A percentile compares a stretch with the other conserved stretches of the same genome.
These are phyloP conservation scores for Dichotomocladium elegans DNA, from an alignment of 371 early-diverging fungal species.

Conservation along the genomic window DNA sequence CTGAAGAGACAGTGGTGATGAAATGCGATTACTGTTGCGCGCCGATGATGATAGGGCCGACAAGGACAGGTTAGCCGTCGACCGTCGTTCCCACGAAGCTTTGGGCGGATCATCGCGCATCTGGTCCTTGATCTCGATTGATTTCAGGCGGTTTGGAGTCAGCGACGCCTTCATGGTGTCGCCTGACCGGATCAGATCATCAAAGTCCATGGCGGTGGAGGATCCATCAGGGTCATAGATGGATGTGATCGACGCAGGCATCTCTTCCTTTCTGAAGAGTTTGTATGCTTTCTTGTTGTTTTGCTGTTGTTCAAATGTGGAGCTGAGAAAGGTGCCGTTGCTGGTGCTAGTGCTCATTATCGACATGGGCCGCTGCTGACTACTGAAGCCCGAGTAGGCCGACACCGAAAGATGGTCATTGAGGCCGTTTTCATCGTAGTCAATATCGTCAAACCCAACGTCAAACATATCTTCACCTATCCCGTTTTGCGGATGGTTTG, in stretches of 20 bases:
- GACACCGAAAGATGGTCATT: no score
- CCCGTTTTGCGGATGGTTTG: no score
- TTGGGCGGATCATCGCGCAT: slow-evolving; percentile 5
- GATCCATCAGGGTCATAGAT: slow-evolving; percentile 21
- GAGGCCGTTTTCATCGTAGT: no score
- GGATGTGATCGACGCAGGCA: slow-evolving; percentile 4
- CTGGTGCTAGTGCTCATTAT: slow-evolving; percentile 29
- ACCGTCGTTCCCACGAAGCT: slow-evolving; percentile 4
- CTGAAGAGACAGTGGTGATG: not conserved
- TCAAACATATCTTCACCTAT: no score
- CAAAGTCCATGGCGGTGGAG: slow-evolving; percentile 40
- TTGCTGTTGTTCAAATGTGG: not conserved
- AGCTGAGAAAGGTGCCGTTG: slow-evolving; percentile 14
- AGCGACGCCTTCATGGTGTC: slow-evolving; percentile 56
- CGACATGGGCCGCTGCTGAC: slow-evolving; percentile 24
- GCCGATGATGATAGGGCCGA: not conserved
- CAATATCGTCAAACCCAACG: no score
- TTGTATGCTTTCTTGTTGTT: slow-evolving; percentile 39
- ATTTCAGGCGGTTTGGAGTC: slow-evolving; percentile 57
- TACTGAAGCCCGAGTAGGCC: no score
- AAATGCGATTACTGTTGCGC: slow-evolving; percentile 2
- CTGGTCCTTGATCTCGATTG: slow-evolving; percentile 46
- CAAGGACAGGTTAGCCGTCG: not conserved
- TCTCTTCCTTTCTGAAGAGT: slow-evolving; percentile 33
- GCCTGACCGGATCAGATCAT: slow-evolving; percentile 53